Conservation (phyloP, 2,329 filamentous ascomycete species). For the Allantophomopsis cytisporea region DNA sequence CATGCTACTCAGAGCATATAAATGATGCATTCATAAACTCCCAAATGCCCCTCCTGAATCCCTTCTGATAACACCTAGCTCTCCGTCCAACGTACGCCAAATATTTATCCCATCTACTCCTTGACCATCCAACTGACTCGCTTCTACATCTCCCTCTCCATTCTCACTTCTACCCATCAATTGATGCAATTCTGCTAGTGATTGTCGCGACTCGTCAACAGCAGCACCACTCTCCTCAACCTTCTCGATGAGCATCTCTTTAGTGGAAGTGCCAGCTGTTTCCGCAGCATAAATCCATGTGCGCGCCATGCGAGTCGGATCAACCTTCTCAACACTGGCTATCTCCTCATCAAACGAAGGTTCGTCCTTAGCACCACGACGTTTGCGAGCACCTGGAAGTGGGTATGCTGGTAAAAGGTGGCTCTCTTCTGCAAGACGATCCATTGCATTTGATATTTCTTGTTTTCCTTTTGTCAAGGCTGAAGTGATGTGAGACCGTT, state of each 20-base stretch:
- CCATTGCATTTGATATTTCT: constrained; percentile 33
- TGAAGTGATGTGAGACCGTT: constrained; percentile 42
- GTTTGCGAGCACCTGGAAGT: constrained; percentile 18
- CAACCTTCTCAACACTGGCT: constrained; percentile 21
- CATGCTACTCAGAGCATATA: too few relatives aligned
- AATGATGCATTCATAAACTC: too few relatives aligned
- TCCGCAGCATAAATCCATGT: constrained; percentile 49
- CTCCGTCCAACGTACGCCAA: constrained; percentile 17
- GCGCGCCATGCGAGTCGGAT: constrained; percentile 29
- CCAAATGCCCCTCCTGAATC: too few relatives aligned
- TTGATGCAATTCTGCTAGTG: constrained; percentile 32
- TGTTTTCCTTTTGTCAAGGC: constrained; percentile 35
- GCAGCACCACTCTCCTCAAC: constrained; percentile 44
- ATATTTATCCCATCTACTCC: constrained; percentile 8
- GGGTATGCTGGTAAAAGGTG: constrained; percentile 42
- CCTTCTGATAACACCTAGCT: constrained; percentile 10
- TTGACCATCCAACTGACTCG: background rate
- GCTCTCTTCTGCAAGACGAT: constrained; percentile 45
- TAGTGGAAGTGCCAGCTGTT: constrained; percentile 41
- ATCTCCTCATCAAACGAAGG: constrained; percentile 31
- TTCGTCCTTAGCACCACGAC: constrained; percentile 15
- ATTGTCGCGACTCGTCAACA: constrained; percentile 35
- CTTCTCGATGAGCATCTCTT: constrained; percentile 43
- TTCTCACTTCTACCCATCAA: constrained; percentile 25
- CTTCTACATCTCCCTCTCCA: constrained; percentile 1